A percentile compares a stretch with the other conserved stretches of the same genome.
Conservation (phyloP, 1,139 yeast species). For the Kodamaea anthophila region DNA sequence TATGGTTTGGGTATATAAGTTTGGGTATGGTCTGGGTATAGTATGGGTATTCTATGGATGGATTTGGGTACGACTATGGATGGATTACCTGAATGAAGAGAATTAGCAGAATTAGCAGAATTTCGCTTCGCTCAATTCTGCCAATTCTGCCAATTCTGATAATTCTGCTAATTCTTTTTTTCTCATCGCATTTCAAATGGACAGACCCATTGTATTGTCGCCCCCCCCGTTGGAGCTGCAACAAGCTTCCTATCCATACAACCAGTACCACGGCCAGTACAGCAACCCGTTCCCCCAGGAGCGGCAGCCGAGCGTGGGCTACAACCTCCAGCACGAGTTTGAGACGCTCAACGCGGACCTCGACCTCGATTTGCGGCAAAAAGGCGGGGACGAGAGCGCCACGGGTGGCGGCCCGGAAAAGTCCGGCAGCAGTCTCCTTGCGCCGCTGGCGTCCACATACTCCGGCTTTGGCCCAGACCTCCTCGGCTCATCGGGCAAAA, state of each 20-base stretch:
- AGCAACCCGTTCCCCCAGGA: constrained; percentile 11
- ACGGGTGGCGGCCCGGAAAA: constrained; percentile 6
- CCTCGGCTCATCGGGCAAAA: constrained; percentile 10
- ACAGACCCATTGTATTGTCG: constrained; percentile 35
- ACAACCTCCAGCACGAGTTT: constrained; percentile 42
- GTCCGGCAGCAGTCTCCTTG: constrained; percentile 14
- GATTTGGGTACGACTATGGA: no score
- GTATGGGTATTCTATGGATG: no score
- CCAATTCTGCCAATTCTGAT: no score
- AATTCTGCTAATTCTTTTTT: no score
- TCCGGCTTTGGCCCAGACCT: constrained; percentile 14
- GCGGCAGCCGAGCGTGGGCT: constrained; percentile 40
- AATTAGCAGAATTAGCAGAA: no score
- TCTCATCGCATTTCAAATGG: no score
- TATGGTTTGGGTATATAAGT: no score
- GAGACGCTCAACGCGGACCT: constrained; percentile 43
- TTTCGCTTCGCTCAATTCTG: no score
- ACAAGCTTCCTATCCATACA: constrained; percentile 4
- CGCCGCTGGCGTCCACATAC: constrained; percentile 20
- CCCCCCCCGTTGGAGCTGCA: constrained; percentile 33
- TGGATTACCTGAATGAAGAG: no score
- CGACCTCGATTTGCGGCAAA: constrained; percentile 35
- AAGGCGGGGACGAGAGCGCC: background rate
- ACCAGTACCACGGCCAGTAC: constrained; percentile 1
- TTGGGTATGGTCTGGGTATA: no score